Base-by-base conservation (phyloP, 2,329 filamentous ascomycete species). In the Sclerotinia borealis region DNA sequence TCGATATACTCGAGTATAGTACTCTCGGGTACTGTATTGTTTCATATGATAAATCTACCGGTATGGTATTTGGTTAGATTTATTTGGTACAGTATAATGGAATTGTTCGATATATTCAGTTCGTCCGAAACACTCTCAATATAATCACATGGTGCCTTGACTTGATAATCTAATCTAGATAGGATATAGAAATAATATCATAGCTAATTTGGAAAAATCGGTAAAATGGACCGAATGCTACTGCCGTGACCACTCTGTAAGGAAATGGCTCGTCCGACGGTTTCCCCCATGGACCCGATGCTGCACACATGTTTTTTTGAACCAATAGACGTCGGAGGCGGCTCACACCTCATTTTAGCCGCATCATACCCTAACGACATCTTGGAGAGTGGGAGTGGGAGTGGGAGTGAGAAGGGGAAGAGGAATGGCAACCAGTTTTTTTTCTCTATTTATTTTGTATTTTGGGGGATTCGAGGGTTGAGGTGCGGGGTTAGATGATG, bases 331-430 rank as follows among this genome's bases (percentile, higher is more conserved):
- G 34, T 50, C 43, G 49, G 15, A 36, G 52, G 59, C 59, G 59
- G 59, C 59, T 61, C 59, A 41, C 29, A 58, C 29, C 7, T 29
- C 25, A 43, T 52, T 61, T 52, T 61, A 61, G 59, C 59, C 59
- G 59, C 59, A 61, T 48, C 55, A 34, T 29, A 47, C 55, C 55
- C 55, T 5, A 34, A 58, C 41, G 41, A 58, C 55, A 27, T 10
- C 55, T 36, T 34, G 27, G 25, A 61, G 27, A 45, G 36, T 61
- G 59, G 34, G 36, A 52, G 34, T 7, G 31, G 43, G 34, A 10
- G 39, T 34, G 48, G 27, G 17, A 11, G 9, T 10, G 8, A 2
- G 19, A 43, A 34, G 27, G 48, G 4, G 3, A 50, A n/a, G 3
- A 31, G n/a, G 47, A 27, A 3, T 34, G 27, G 1, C n/a, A n/a